phyloP scores from a whole-genome alignment of 441 rosid genomes.

The Gossypium schwendimanii region DNA sequence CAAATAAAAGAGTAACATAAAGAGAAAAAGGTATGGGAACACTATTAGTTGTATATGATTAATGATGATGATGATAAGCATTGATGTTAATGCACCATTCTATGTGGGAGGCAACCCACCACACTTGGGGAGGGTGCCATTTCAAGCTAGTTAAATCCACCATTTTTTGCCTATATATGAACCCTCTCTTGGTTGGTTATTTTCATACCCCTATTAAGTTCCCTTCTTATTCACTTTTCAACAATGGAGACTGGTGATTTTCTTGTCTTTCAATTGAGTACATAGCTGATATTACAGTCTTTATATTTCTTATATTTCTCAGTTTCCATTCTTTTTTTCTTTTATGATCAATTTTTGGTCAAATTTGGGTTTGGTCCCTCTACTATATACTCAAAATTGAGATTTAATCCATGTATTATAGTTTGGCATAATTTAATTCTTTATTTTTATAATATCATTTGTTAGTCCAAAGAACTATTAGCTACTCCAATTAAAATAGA shows the following conservation, averaged over 20 bases:
- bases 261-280: not conserved
- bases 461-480: too few species aligned
- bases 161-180: not conserved
- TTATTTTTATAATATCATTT: too few species aligned
- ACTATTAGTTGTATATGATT: too few species aligned
- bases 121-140: not conserved
- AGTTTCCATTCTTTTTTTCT: not conserved
- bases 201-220: not conserved
- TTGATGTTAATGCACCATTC: not conserved
- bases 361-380: not conserved
- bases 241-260: not conserved
- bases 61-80: not conserved
- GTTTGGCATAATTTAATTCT: too few species aligned
- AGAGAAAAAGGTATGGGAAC: not conserved
- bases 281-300: not conserved
- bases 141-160: not conserved
- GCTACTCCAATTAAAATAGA: too few species aligned
- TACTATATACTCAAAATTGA: not conserved
- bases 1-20: too few species aligned
- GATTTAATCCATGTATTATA: too few species aligned
- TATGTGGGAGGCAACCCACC: not conserved
- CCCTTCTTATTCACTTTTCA: not conserved
- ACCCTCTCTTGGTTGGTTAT: not conserved
- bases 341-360: not conserved
- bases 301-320: not conserved